These are phyloP conservation scores for Acanthamoeba sp. DNA, from an alignment of 208 protist species.

Conservation along the genomic window DNA sequence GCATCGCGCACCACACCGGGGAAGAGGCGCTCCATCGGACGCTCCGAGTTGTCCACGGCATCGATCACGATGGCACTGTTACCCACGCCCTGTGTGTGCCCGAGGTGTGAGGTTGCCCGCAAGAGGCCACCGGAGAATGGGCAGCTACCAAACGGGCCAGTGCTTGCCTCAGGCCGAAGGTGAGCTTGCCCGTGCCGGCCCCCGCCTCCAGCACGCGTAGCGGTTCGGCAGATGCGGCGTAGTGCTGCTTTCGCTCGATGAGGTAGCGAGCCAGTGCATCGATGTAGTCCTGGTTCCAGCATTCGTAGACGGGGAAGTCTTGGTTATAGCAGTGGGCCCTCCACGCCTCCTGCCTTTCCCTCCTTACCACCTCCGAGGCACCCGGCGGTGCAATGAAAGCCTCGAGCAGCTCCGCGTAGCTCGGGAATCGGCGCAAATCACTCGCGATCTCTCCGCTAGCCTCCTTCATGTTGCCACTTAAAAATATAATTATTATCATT, in stretches of 20 bases:
- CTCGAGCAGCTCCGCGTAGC: neutral
- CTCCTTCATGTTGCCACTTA: too few species aligned
- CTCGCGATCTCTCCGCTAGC: neutral
- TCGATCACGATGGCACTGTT: neutral
- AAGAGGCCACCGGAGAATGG: too few species aligned
- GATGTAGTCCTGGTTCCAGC: conserved; percentile 2
- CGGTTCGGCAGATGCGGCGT: neutral
- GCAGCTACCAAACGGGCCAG: neutral
- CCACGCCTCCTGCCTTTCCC: neutral
- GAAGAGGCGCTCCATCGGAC: conserved; percentile 30
- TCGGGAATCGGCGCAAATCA: neutral
- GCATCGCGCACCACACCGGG: conserved; percentile 24
- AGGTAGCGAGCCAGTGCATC: neutral
- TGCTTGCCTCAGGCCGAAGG: neutral
- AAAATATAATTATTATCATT: too few species aligned
- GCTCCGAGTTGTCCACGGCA: conserved; percentile 4
- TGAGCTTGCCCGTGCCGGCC: conserved; percentile 6
- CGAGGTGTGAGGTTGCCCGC: too few species aligned
- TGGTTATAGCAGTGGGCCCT: neutral
- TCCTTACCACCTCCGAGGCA: neutral
- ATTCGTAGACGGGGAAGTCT: conserved; percentile 19
- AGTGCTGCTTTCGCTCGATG: neutral
- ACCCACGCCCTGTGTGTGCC: too few species aligned
- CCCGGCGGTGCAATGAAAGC: neutral
- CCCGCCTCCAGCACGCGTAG: neutral